Evolutionary conservation across 2,329 filamentous ascomycete genomes (phyloP), one percentile per base, ranked within the genome.

Genomic region (Penicillium sumatraense): DNA sequence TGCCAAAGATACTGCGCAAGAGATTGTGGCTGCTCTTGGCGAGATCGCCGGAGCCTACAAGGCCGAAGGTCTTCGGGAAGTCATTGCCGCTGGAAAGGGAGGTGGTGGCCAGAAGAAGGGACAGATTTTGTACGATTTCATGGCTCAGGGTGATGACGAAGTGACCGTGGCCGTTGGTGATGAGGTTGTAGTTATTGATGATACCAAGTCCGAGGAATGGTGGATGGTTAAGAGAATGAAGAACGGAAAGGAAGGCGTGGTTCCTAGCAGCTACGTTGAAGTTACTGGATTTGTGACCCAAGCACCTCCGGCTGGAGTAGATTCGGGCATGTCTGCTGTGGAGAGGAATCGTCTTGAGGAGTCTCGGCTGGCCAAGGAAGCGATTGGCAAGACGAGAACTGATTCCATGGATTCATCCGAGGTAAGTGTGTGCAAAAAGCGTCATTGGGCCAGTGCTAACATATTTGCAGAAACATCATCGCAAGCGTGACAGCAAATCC

Each of bases 261-360:
- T 99, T 8, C 95, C 95, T 13, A 95, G 92, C 79, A 96, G 91
- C 75, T 99, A 98, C 69, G 88, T 99, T 65, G 93, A 99, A 73
- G 80, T 96, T 49, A 93, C 86, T 20, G 91, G 91, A 52, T 83
- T 84, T 11, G 74, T 88, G 21, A 72, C 83, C 8, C 76, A 82
- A 4, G 77, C 82, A 31, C 74, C 49, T 3, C 41, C 81, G 35
- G 78, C 80, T 10, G 86, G 86, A 7, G 66, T 87, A 44, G 84
- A 86, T 56, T 81, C 83, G 16, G 85, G 82, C 21, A 76, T 81
- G 68, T 91, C 90, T 7, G 84, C 83, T 0, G 87, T 96, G 42
- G 89, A 96, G 67, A 89, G 96, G 73, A 88, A 88, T 65, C 75
- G 85, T 42, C 68, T 89, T 57, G 93, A 96, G 68, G 95, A 97